These are phyloP conservation scores for Ophiocordyceps australis DNA, from an alignment of 2,329 filamentous ascomycete genomes.

Conservation along the genomic window DNA sequence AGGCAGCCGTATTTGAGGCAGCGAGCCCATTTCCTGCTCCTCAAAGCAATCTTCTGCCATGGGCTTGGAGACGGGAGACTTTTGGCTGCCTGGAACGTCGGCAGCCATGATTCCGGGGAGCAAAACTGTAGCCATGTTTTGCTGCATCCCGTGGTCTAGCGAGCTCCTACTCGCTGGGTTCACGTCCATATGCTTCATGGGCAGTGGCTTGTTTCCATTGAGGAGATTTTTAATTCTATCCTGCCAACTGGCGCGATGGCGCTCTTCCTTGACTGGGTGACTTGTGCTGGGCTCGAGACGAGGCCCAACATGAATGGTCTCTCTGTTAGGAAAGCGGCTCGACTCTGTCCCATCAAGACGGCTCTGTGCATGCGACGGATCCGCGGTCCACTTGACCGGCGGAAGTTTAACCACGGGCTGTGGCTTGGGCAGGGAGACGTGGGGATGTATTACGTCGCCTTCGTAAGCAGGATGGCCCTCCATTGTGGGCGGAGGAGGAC, in stretches of 20 bases:
- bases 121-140: conserved; percentile 49
- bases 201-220: conserved; percentile 43
- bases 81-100: conserved; percentile 17
- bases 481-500: conserved; percentile 54
- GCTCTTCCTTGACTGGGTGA: too few species aligned
- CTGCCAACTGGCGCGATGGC: too few species aligned
- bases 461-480: conserved; percentile 56
- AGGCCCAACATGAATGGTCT: conserved; percentile 8
- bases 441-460: conserved; percentile 44
- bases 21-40: conserved; percentile 61
- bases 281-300: too few species aligned
- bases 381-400: conserved; percentile 22
- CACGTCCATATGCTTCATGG: conserved; percentile 40
- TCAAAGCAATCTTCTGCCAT: conserved; percentile 69
- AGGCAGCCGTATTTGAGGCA: conserved; percentile 55
- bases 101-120: conserved; percentile 23
- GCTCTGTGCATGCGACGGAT: conserved; percentile 8
- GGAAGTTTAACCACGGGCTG: conserved; percentile 70
- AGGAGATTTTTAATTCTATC: conserved; percentile 69
- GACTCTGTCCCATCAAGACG: conserved; percentile 16
- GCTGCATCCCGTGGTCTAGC: conserved; percentile 33
- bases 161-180: conserved; percentile 50
- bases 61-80: conserved; percentile 38
- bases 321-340: conserved; percentile 13
- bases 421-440: conserved; percentile 51